Conservation (phyloP, 108 stramenopile species). For the Nannochloropsis gaditana region DNA sequence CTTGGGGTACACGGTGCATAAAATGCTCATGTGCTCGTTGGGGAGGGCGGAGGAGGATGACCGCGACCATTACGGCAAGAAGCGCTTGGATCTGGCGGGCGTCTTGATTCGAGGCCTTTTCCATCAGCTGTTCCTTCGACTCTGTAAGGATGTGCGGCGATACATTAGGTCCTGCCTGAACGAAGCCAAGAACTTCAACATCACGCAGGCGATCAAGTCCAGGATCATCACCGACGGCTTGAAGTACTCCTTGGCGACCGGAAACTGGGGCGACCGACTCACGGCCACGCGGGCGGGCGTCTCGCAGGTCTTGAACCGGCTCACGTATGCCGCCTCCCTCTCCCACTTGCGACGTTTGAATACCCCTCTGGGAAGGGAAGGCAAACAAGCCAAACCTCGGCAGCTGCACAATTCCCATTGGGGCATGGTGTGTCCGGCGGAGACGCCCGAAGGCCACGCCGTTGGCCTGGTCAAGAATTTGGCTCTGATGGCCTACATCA, state of each 20-base stretch:
- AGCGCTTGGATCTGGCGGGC: constrained; percentile 97
- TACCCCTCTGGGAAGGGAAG: constrained; percentile 91
- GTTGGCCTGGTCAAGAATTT: constrained; percentile 95
- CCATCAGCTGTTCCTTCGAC: constrained; percentile 83
- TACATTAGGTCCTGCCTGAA: constrained; percentile 91
- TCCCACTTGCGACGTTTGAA: constrained; percentile 96
- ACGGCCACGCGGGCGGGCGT: constrained; percentile 85
- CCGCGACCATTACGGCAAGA: constrained; percentile 99
- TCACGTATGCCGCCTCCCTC: constrained; percentile 94
- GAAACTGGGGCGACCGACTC: constrained; percentile 96
- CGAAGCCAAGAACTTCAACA: constrained; percentile 88
- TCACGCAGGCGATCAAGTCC: constrained; percentile 84
- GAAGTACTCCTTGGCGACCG: constrained; percentile 95
- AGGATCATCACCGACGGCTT: constrained; percentile 60
- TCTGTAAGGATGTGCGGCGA: constrained; percentile 62
- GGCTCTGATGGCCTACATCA: constrained; percentile 89
- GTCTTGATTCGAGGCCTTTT: constrained; percentile 90
- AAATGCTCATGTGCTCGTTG: constrained; percentile 84
- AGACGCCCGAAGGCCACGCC: constrained; percentile 66
- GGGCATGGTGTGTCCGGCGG: constrained; percentile 66
- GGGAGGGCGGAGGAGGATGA: constrained; percentile 93
- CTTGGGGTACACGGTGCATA: constrained; percentile 96
- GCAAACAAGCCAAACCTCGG: constrained; percentile 96
- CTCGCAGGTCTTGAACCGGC: constrained; percentile 92
- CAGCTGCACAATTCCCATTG: constrained; percentile 99